These are phyloP conservation scores for Pleurotus ostreatus DNA, from an alignment of 768 basidiomycete species.

Conservation along the genomic window DNA sequence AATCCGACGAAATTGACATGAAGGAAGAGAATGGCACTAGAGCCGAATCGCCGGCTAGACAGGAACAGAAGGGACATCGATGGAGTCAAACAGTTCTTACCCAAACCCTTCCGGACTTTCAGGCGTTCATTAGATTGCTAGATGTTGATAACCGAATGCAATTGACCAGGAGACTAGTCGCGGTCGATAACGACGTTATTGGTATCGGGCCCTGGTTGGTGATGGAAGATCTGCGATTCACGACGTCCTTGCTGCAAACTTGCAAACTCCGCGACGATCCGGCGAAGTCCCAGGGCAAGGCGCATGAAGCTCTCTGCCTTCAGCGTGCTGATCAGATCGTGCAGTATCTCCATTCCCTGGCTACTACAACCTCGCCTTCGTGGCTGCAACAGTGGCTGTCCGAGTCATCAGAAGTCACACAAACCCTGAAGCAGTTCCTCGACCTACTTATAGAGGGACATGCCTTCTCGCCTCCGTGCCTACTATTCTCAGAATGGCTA, in stretches of 20 bases:
- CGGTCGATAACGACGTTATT: constrained; percentile 50
- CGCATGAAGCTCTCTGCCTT: constrained; percentile 46
- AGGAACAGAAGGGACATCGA: constrained; percentile 26
- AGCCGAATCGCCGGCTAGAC: constrained; percentile 13
- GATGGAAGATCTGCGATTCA: constrained; percentile 50
- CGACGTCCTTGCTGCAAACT: background rate
- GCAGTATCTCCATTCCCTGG: constrained; percentile 43
- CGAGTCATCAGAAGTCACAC: constrained; percentile 34
- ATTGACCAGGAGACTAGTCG: constrained; percentile 50
- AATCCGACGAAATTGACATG: constrained; percentile 7
- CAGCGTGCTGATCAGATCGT: constrained; percentile 24
- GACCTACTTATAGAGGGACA: constrained; percentile 43
- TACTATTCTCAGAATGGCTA: constrained; percentile 31
- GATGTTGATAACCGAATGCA: constrained; percentile 51
- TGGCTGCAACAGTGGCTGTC: constrained; percentile 1
- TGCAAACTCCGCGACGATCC: constrained; percentile 7
- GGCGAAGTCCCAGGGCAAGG: constrained; percentile 31
- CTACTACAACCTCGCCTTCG: constrained; percentile 30
- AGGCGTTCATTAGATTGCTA: constrained; percentile 50
- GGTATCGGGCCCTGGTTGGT: constrained; percentile 71
- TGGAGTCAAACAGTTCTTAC: constrained; percentile 60
- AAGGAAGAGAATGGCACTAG: background rate
- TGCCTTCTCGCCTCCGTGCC: constrained; percentile 40
- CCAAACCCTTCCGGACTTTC: constrained; percentile 49
- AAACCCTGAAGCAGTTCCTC: constrained; percentile 37